Percentiles rank a stretch among this genome's conserved stretches.
These are phyloP conservation scores for Alternaria arbusti DNA, from an alignment of 2,329 filamentous ascomycete genomes.

Conservation along the genomic window DNA sequence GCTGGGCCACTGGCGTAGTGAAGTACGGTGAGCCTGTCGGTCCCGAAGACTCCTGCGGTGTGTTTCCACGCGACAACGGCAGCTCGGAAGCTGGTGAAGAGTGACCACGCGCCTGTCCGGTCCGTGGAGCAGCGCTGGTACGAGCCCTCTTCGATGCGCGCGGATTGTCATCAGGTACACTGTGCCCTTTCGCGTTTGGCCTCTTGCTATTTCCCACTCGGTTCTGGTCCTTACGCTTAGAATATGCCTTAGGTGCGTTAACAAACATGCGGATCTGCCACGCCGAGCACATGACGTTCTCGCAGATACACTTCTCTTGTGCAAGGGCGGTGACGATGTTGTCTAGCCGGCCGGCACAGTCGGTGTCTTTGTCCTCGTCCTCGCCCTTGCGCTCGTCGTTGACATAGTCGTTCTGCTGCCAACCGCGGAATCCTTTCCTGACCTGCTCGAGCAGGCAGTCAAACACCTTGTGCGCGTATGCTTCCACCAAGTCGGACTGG, in stretches of 20 bases:
- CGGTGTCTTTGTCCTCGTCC: conserved; percentile 39
- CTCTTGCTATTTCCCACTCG: conserved; percentile 45
- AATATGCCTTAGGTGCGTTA: conserved; percentile 44
- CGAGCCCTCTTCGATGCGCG: conserved; percentile 17
- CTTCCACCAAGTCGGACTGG: conserved; percentile 36
- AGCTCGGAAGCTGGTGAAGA: conserved; percentile 10
- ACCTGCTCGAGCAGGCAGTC: conserved; percentile 40
- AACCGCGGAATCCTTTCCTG: conserved; percentile 42
- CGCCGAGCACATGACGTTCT: conserved; percentile 45
- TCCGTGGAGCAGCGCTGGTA: background rate
- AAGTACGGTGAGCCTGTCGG: conserved; percentile 7
- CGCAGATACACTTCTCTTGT: conserved; percentile 46
- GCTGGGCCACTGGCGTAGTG: background rate
- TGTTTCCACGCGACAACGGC: conserved; percentile 8
- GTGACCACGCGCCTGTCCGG: conserved; percentile 7
- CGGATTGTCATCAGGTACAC: conserved; percentile 1
- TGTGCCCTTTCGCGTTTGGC: conserved; percentile 25
- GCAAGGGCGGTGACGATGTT: conserved; percentile 40
- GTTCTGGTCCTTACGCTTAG: conserved; percentile 42
- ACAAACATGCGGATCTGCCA: conserved; percentile 48
- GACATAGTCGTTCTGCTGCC: conserved; percentile 45
- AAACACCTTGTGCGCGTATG: conserved; percentile 43
- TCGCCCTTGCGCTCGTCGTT: conserved; percentile 45
- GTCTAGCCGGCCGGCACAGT: conserved; percentile 36
- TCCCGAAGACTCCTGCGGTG: conserved; percentile 8